These are phyloP conservation scores for Suhomyces bribrorum DNA, from an alignment of 1,139 yeast genomes.

Conservation along the genomic window DNA sequence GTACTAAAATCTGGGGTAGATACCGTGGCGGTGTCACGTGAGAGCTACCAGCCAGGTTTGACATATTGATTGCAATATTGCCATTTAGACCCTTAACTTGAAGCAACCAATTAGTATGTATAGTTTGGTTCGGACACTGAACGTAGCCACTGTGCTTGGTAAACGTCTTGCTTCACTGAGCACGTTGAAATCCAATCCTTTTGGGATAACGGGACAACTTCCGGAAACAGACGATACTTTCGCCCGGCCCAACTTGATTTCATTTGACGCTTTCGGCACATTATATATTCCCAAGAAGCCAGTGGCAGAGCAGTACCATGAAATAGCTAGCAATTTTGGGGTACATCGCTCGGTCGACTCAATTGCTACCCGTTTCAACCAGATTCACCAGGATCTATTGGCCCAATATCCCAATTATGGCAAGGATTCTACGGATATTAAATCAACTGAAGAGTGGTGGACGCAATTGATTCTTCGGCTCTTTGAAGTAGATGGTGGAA, in stretches of 20 bases:
- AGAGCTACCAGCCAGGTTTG: no score
- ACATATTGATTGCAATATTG: background rate
- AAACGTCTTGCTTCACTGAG: conserved; percentile 3
- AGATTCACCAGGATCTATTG: conserved; percentile 26
- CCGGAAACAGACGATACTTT: conserved; percentile 34
- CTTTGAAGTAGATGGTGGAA: conserved; percentile 31
- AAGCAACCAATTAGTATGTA: background rate
- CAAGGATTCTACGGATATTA: conserved; percentile 30
- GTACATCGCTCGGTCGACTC: conserved; percentile 31
- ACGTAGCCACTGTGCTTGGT: background rate
- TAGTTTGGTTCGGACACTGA: background rate
- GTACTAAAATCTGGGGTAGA: conserved; percentile 1
- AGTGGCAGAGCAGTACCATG: conserved; percentile 52
- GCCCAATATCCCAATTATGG: conserved; percentile 62
- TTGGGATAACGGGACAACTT: conserved; percentile 19
- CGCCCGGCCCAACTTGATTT: conserved; percentile 50
- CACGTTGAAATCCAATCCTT: conserved; percentile 27
- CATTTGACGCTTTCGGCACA: conserved; percentile 71
- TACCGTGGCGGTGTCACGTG: no score
- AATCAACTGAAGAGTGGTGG: conserved; percentile 59
- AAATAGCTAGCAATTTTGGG: conserved; percentile 47
- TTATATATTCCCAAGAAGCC: conserved; percentile 59
- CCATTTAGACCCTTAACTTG: background rate
- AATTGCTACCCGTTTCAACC: conserved; percentile 33
- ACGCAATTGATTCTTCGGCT: conserved; percentile 44